phyloP scores from a whole-genome alignment of 2,329 filamentous ascomycete genomes.

The Leptographium lundbergii region DNA sequence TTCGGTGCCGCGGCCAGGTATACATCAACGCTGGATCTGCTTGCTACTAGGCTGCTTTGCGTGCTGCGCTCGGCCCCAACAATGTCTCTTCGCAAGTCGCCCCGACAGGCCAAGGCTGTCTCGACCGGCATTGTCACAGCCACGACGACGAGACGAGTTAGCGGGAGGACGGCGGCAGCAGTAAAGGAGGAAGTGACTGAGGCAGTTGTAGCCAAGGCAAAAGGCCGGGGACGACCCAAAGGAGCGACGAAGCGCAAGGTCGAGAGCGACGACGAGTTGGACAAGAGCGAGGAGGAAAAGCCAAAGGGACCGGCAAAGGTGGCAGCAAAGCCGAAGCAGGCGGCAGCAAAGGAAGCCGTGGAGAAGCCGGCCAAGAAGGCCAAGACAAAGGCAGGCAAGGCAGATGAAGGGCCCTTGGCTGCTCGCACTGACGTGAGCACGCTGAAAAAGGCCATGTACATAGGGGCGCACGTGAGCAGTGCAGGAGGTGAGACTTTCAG shows the following conservation, averaged over 20 bases:
- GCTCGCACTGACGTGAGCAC: constrained; percentile 50
- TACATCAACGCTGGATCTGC: background rate
- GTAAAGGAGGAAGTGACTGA: background rate
- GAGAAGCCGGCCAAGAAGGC: constrained; percentile 20
- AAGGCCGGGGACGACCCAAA: background rate
- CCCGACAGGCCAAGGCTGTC: constrained; percentile 1
- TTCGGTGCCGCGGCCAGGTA: background rate
- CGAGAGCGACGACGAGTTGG: background rate
- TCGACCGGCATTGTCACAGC: constrained; percentile 14
- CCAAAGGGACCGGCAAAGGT: constrained; percentile 5
- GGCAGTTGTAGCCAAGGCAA: too few relatives aligned
- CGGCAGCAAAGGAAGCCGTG: background rate
- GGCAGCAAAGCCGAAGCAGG: constrained; percentile 10
- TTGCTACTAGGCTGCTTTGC: background rate
- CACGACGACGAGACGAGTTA: background rate
- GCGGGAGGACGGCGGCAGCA: background rate
- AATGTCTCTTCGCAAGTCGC: constrained; percentile 8
- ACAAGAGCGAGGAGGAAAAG: constrained; percentile 11
- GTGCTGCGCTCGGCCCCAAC: background rate
- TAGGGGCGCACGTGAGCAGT: constrained; percentile 84
- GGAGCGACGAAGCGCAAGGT: constrained; percentile 7
- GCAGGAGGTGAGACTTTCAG: constrained; percentile 72
- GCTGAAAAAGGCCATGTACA: constrained; percentile 59
- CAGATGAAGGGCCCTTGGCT: constrained; percentile 45
- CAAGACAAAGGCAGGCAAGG: constrained; percentile 26